Evolutionary conservation across 179 eudicot species (phyloP), one percentile per base, ranked within the genome.

Genomic region (Spinacia oleracea): DNA sequence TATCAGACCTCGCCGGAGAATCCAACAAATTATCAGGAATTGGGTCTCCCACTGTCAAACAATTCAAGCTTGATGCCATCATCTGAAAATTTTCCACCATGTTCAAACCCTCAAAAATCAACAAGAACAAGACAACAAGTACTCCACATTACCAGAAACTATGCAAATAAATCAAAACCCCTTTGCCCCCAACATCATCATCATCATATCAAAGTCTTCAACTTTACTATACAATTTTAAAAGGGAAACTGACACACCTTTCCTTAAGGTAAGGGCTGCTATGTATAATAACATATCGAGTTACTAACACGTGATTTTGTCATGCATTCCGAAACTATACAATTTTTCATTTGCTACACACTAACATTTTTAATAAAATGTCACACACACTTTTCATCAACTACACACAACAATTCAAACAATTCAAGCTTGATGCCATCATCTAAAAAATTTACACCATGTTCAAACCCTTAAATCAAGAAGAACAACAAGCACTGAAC

Each of bases 51-150:
- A 94, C 98, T 35, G 97, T 89, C 77, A 94, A 81, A 74, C 98
- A 96, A 83, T 94, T 94, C 82, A 93, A 88, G 84, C 98, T 94
- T 51, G 98, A 93, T 43, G 98, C 98, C 98, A 94, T 94, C 81
- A 93, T 88, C 98, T 94, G 92, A 56, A 80, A 50, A 27, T 12
- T 58, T 38, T 60, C 75, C 86, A 82, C 32, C 72, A 66, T 50
- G 63, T 68, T 15, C 78, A 56, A 75, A 43, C 73, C 53, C 74
- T 48, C 31, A 53, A 45, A 11, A 45, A 11, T 72, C 65, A 38
- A 59, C 43, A 65, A 66, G 23, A 73, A 73, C 21, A 53, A n/a
- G n/a, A 42, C 46, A 66, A 31, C 32, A 66, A 73, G 51, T 64
- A 56, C 63, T 48, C 23, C 42, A 76, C 16, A 46, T 15, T 50